Base-by-base conservation (phyloP, 441 rosid genomes). In the Macaranga tanarius region DNA sequence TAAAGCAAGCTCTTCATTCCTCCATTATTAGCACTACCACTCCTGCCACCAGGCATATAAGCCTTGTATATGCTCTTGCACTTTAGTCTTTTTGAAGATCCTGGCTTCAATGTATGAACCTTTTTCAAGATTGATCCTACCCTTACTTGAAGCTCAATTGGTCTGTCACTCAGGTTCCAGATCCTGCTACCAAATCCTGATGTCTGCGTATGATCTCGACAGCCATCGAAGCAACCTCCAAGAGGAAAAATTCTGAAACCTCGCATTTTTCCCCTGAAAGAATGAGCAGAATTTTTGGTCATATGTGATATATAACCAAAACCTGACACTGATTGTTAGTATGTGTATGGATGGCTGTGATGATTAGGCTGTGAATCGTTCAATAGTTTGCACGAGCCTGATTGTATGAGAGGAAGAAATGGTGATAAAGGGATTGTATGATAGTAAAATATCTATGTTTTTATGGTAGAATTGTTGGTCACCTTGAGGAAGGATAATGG, bases 71-170 rank as follows among this genome's bases (percentile, higher is more conserved):
- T 89, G 90, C 82, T 87, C 86, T 86, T 88, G 77, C 90, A 87
- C 54, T 81, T 88, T 5, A 92, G 78, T 74, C 90, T 86, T 76
- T 93, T 93, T 5, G 98, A 93, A 44, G 79, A 78, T 10, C 98
- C 96, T 38, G 94, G 93, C 87, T 92, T 88, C 83, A 93, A 80
- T 31, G 88, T 89, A 79, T 93, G 90, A 20, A 92, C 95, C 61
- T 86, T 87, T 80, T 89, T 92, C 48, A 92, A 88, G 65, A 92
- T 85, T 22, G 97, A 91, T 44, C 97, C 95, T 10, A 93, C 91
- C 62, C 97, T 85, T 70, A 90, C 77, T 73, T 93, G 97, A 60
- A 93, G 81, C 84, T 92, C 96, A 62, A 93, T 75, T 0, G 96
- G 82, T 75, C 89, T 81, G 82, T 90, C 96, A 9, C 94, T 89